Evolutionary conservation across 805 yeast genomes (phyloP), one percentile per base, ranked within the genome.

Genomic region (Sugiyamaella mastotermitis): DNA sequence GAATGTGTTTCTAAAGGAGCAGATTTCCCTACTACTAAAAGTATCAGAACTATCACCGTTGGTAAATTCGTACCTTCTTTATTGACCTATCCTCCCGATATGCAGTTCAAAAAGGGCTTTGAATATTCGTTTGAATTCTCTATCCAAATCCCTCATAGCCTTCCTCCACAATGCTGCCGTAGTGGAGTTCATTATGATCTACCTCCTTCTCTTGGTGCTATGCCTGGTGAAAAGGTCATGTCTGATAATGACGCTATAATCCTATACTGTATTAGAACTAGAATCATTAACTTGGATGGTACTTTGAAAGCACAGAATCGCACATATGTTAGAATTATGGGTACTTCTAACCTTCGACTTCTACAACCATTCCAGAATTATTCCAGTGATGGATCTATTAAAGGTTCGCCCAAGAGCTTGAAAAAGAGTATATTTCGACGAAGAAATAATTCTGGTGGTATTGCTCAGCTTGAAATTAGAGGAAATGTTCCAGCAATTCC

Each of bases 161-260:
- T 20, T 9, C 27, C 40, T 4, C 30, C 23, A 11, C 35, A 25
- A 8, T 19, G 19, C 14, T 41, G 44, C 29, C 36, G 32, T 19
- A 10, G 17, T 5, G 40, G 34, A 15, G 26, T 17, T 4, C 47
- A 43, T 11, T 21, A 17, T 3, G 3, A 15, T 1, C 33, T 40
- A 18, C 47, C 47, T 5, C 35, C 47, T 4, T 40, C 47, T 3
- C 13, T 43, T 2, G 47, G 46, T 5, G 19, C 40, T 2, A 26
- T 31, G 14, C 33, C 41, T 4, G 30, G 30, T 27, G 8, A 26
- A 10, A 17, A 16, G 10, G 47, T 37, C 13, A 21, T 43, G 3
- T 15, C 39, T 3, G 47, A 43, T 32, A n/a, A n/a, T 24, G 28
- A 41, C 20, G 40, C 36, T 9, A 29, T 28, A 3, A 33, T 43